Base-by-base conservation (phyloP, 495 filamentous ascomycete species). In the Aspergillus kassunensis region DNA sequence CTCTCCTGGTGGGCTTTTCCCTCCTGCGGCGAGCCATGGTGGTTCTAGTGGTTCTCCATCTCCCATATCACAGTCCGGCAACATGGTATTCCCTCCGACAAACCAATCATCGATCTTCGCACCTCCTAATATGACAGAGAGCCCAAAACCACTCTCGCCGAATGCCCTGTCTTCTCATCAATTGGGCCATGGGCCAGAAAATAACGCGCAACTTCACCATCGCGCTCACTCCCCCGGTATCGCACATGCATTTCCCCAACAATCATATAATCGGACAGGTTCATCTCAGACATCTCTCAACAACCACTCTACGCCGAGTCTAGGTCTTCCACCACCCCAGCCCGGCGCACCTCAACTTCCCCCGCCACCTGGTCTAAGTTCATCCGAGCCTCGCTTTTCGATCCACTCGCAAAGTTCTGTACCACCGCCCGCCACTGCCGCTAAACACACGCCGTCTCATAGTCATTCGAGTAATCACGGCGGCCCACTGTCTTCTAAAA, bases 71-170 rank as follows among this genome's bases (percentile, higher is more conserved):
- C 83, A 82, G 53, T 68, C 66, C 41, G 59, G 60, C 29, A 73
- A 69, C 47, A 49, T 73, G 59, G 65, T 69, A 64, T 58, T 81
- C 79, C 47, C 66, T 57, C 76, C 66, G 62, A 70, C 58, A 66
- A 75, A 61, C 44, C 70, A 68, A 31, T 55, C 79, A 5, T 81
- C 87, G 6, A 77, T 89, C 47, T 92, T 87, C 65, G 76, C 84
- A 13, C 83, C 88, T 51, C 76, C 63, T n/a, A 70, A 78, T 49
- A 87, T 95, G 78, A 91, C 86, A 4, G 91, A 96, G 62, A 92
- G 87, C 56, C 89, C 90, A 0, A 92, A 88, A 62, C 88, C 91
- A 4, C 73, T 96, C 27, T 95, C 90, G 29, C 91, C 91, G 4
- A 82, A 80, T 57, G 81, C 80, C 16, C 68, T 78, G 35, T 80